phyloP scores from a whole-genome alignment of 1,284 basidiomycete species.

The Boletus semigastroideus region DNA sequence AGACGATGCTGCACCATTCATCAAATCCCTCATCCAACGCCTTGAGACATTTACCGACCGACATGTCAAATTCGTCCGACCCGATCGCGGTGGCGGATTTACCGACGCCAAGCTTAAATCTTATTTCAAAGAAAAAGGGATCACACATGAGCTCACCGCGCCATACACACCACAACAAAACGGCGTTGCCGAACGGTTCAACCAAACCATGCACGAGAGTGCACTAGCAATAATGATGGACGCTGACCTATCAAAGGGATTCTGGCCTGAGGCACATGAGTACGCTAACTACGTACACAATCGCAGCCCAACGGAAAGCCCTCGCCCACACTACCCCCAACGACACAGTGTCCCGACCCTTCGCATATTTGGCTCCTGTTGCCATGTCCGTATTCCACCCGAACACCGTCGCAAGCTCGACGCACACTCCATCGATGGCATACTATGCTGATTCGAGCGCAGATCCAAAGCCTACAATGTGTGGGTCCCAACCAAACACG shows the following conservation, averaged over 20 bases:
- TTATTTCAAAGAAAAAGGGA: neutral
- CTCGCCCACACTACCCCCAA: neutral
- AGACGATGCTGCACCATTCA: neutral
- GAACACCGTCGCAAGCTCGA: neutral
- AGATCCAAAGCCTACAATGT: neutral
- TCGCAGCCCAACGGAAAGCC: neutral
- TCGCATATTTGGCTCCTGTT: neutral
- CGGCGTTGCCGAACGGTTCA: neutral
- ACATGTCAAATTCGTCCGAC: neutral
- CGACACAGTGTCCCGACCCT: neutral
- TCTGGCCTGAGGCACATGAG: too few relatives aligned
- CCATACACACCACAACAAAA: neutral
- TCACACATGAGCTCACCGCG: neutral
- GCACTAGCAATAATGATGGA: too few relatives aligned
- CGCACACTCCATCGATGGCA: neutral
- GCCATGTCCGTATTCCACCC: neutral
- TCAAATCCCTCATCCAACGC: neutral
- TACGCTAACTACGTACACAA: too few relatives aligned
- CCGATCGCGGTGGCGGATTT: neutral
- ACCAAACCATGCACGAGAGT: neutral
- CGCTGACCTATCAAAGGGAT: too few relatives aligned
- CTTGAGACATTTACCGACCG: neutral
- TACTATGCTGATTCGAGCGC: neutral
- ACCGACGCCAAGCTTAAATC: neutral
- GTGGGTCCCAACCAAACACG: neutral